These are phyloP conservation scores for Dacryopinax spathularia DNA, from an alignment of 768 basidiomycete genomes.

Conservation along the genomic window DNA sequence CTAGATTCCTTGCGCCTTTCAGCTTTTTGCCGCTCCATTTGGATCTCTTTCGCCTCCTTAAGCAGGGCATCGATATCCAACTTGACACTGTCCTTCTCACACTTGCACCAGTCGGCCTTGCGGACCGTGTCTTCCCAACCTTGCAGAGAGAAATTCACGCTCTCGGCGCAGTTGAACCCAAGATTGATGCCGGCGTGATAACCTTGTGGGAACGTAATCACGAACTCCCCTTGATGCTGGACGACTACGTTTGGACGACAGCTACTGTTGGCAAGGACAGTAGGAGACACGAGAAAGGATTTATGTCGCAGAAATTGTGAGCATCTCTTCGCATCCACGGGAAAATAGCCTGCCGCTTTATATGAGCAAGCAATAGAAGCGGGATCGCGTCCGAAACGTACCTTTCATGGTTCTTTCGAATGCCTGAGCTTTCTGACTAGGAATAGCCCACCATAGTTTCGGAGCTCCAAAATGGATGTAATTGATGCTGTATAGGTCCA, in stretches of 20 bases:
- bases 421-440: constrained; percentile 64
- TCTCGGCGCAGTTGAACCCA: constrained; percentile 92
- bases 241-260: constrained; percentile 76
- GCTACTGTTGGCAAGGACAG: constrained; percentile 58
- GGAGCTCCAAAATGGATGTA: constrained; percentile 98
- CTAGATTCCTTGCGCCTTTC: neutral
- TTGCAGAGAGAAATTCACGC: constrained; percentile 90
- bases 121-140: constrained; percentile 85
- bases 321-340: constrained; percentile 69
- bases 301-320: constrained; percentile 94
- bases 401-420: constrained; percentile 87
- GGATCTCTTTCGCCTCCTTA: neutral
- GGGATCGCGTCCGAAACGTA: constrained; percentile 23
- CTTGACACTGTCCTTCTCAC: constrained; percentile 31
- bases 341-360: constrained; percentile 63
- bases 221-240: constrained; percentile 89
- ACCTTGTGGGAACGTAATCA: constrained; percentile 86
- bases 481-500: constrained; percentile 98
- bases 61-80: neutral
- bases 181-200: constrained; percentile 97
- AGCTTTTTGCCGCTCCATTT: neutral
- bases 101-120: constrained; percentile 60
- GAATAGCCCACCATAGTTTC: constrained; percentile 88
- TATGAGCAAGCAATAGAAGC: neutral
- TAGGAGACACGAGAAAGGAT: constrained; percentile 84